phyloP scores from a whole-genome alignment of 306 rosid species.

The Trichosanthes truncata region DNA sequence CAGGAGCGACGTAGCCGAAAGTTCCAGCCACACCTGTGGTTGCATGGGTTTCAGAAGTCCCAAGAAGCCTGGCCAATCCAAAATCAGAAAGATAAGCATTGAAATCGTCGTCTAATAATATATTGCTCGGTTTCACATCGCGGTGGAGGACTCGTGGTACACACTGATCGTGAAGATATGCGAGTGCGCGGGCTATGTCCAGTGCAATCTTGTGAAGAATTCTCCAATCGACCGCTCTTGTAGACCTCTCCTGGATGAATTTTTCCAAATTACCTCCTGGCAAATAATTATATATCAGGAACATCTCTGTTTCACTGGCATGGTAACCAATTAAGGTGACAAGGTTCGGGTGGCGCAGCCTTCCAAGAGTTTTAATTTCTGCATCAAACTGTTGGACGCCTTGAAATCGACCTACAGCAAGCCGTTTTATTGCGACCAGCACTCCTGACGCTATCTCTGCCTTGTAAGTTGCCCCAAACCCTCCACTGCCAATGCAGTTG shows the following conservation, averaged over 20 bases:
- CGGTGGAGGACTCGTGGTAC: constrained; percentile 94
- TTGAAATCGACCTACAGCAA: constrained; percentile 85
- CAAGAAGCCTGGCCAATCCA: constrained; percentile 88
- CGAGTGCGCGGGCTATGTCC: constrained; percentile 82
- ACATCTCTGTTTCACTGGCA: constrained; percentile 88
- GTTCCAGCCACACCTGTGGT: constrained; percentile 98
- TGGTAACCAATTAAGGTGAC: constrained; percentile 88
- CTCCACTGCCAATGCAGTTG: constrained; percentile 93
- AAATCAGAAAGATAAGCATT: constrained; percentile 89
- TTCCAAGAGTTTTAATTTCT: constrained; percentile 80
- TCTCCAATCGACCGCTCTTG: constrained; percentile 89
- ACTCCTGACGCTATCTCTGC: constrained; percentile 66
- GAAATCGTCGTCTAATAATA: constrained; percentile 72
- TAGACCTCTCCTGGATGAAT: constrained; percentile 79
- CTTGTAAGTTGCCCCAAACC: constrained; percentile 89
- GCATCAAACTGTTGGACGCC: constrained; percentile 85
- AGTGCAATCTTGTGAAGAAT: constrained; percentile 87
- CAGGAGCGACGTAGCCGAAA: constrained; percentile 93
- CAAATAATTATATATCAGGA: constrained; percentile 73
- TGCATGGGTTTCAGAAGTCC: constrained; percentile 95
- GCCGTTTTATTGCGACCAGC: constrained; percentile 75
- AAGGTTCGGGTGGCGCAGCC: constrained; percentile 77
- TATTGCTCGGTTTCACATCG: constrained; percentile 91
- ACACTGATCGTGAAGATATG: constrained; percentile 83
- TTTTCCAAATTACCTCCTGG: constrained; percentile 89